Evolutionary conservation across 352 stramenopile genomes (phyloP), one percentile per base, ranked within the genome.

Genomic region (Elongisporangium prolatum): DNA sequence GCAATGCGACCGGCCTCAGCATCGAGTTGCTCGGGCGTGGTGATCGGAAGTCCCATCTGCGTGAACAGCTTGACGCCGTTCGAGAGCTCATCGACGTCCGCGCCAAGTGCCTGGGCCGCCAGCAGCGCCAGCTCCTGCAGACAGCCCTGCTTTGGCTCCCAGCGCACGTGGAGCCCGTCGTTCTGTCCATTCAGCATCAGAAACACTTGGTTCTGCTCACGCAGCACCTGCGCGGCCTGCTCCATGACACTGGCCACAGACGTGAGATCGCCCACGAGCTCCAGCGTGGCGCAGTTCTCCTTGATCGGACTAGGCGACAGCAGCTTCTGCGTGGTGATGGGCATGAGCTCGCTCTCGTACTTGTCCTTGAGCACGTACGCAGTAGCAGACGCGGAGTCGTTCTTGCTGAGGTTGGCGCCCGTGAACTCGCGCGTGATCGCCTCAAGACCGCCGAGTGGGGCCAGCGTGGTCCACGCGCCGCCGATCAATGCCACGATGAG

Each of bases 151-250:
- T 60, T 54, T 2, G 48, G 47, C 16, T 65, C 48, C 74, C 68
- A 91, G 7, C 62, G 60, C 37, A 88, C 28, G 49, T 69, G 73
- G 2, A 88, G 7, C 22, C 77, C 80, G 16, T 85, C 68, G 59
- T 89, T 83, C 49, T 86, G 50, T 21, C 82, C 79, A 40, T 89
- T 91, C 34, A 89, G 70, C 73, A 86, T 83, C 54, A 91, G 66
- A 38, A 91, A 86, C 49, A 88, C 75, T 28, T 65, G 67, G 17
- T 62, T 49, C 6, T 72, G 59, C 0, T 54, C 49, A 52, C 68
- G 74, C 21, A 89, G 60, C 54, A 73, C 50, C 9, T 67, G 51
- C 4, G 68, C 52, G 14, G 5, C 28, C 8, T 58, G 59, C 16
- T 49, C 64, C 48, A 87, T 48, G 21, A 71, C 77, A 3, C 59